Evolutionary conservation across 1,284 basidiomycete species (phyloP), one percentile per base, ranked within the genome.

Genomic region (Trichosporon coremiiforme): DNA sequence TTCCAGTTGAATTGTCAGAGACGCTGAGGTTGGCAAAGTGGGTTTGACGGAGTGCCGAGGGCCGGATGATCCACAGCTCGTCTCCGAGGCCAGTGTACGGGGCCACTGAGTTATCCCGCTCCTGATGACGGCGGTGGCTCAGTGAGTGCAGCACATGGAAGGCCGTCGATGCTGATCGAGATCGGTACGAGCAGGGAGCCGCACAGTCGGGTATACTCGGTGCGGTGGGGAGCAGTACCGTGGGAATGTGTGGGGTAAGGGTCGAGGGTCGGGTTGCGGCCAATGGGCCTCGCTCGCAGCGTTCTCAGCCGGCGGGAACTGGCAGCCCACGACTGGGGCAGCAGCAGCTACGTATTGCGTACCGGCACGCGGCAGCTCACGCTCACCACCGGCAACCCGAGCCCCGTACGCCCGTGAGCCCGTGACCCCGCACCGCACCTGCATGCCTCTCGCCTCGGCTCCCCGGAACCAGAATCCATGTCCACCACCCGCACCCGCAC

Each of bases 161-260:
- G 47, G 47, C 20, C 47, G 20, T 53, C 47, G 47, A 53, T 53
- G 47, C 47, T 10, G n/a, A 17, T 9, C 13, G 47, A 53, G 29
- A 31, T 31, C 57, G 57, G 47, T n/a, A 53, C 47, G 47, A 53
- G 47, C 15, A 53, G 47, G 47, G n/a, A 15, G 8, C 20, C 15
- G 15, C 57, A 35, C 29, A 33, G 57, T 60, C 57, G 57, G 57
- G 57, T 60, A 60, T 60, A 60, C 57, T 60, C 57, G 57, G 57
- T 60, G 57, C 57, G 57, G 31, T 60, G 57, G 57, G 57, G 31
- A 12, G 29, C 17, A 10, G 31, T 31, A 60, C 57, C 57, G 57
- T 60, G 57, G 57, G 57, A 60, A 60, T 60, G 57, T 60, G 57
- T 60, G 57, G 57, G 57, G 57, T 60, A 60, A 60, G 57, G 57